Evolutionary conservation across 768 basidiomycete genomes (phyloP).

Genomic region (Kockovaella imperatae): DNA sequence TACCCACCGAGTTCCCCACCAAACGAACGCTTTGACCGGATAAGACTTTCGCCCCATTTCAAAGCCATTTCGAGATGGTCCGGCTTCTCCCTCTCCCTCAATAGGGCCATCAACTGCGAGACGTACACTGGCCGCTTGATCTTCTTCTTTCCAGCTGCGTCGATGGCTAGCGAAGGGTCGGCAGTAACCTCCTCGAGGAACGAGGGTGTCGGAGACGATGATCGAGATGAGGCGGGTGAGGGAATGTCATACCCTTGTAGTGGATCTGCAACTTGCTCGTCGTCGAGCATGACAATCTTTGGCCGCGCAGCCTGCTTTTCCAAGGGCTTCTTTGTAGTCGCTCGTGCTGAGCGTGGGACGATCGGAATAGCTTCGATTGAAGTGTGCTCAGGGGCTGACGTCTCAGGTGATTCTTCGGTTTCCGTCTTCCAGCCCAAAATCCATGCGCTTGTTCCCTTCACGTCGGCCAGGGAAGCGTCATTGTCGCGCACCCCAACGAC

Average conservation of each 20-base stretch:
- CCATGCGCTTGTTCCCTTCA: conserved; percentile 15
- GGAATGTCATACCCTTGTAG: conserved; percentile 66
- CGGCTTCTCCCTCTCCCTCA: conserved; percentile 61
- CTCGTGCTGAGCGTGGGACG: not conserved
- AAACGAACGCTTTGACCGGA: conserved; percentile 72
- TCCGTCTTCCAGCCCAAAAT: conserved; percentile 30
- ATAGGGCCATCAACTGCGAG: conserved; percentile 66
- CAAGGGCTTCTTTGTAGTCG: too few relatives aligned
- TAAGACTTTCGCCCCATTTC: conserved; percentile 67
- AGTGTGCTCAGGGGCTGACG: not conserved
- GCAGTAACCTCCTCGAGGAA: conserved; percentile 75
- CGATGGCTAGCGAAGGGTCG: conserved; percentile 71
- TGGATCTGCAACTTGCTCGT: conserved; percentile 77
- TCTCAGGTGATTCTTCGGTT: not conserved
- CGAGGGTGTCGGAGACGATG: conserved; percentile 69
- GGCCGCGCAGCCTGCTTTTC: conserved; percentile 2
- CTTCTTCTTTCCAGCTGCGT: conserved; percentile 53
- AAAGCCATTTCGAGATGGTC: conserved; percentile 75
- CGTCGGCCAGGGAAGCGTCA: conserved; percentile 11
- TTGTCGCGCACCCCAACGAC: conserved; percentile 27
- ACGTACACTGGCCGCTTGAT: conserved; percentile 81
- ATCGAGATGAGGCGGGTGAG: conserved; percentile 56
- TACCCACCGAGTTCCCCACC: conserved; percentile 79
- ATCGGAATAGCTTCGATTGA: not conserved
- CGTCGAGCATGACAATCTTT: conserved; percentile 42